Base-by-base conservation (phyloP, 2,329 filamentous ascomycete species). In the Drechslerella coelobrocha region DNA sequence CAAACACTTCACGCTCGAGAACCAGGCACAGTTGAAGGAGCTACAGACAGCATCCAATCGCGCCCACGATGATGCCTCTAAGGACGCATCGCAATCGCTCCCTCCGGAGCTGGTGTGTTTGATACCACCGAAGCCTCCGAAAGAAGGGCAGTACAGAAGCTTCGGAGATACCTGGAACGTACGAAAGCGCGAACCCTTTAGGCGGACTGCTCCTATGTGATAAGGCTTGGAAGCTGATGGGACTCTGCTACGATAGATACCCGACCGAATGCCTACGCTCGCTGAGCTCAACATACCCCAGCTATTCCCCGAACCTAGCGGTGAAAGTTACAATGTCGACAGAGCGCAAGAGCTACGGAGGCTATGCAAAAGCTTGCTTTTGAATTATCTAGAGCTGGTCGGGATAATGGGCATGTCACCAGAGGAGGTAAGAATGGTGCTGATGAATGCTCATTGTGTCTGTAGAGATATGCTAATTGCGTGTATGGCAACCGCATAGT, bases 341-440 rank as follows among this genome's bases (percentile, higher is more conserved):
- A 84, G 86, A 47, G 85, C 86, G 1, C 82, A 87, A 73, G 84
- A 90, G 77, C 85, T 94, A 1, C 89, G 91, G 75, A 85, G 88
- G 54, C 84, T 97, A 27, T 86, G 90, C 72, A 95, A 96, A 77
- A 93, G 90, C 2, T 82, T 96, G 0, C 83, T 97, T 0, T 82
- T 97, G 47, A 95, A 93, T 77, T 97, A 95, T 77, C 83, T 97
- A 47, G 91, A 96, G 77, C 84, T 97, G 3, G 82, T 89, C 0
- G 91, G 91, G 23, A 81, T 89, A 12, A 81, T 95, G 63, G 84
- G 85, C 8, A 79, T 85, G n/a, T 84, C 88, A 48, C 89, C 91
- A 0, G 82, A 84, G 45, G 81, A 81, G 52, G 82, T 84, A 72
- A 7, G 37, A 2, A 26, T 17, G 8, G 10, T 8, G 12, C 24